Base-by-base conservation (phyloP, 164 flowering plant species). In the Vitis cinerea region DNA sequence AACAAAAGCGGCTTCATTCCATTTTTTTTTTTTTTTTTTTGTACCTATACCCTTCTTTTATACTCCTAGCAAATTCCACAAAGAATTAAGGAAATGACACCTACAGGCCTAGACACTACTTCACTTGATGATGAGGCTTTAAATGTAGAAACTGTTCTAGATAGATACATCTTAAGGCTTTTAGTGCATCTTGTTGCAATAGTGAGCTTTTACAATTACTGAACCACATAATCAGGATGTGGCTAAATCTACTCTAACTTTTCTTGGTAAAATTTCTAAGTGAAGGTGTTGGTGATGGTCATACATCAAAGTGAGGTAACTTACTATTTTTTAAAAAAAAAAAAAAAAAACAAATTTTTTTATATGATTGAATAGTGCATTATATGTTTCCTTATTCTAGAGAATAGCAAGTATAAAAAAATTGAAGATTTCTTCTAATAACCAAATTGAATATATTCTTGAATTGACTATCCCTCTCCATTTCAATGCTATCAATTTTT, bases 151-250 rank as follows among this genome's bases (percentile, higher is more conserved):
- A 82, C 87, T 8, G 84, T 96, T 72, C 91, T 85, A 71, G 98
- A 94, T 74, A 83, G 80, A 82, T 91, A 94, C 84, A 96, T 96
- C 70, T 73, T 96, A 79, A 84, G 88, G 85, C 93, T 93, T 47
- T 19, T 19, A 93, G 93, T 74, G 93, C 88, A 44, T 83, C 92
- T 27, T 96, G 97, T 80, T 96, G 99, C 84, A 93, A 87, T 63
- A 86, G 99, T 96, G 58, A 83, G 84, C 68, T 4, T 37, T 13
- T 49, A 48, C 23, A 19, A 19, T 19, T 19, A 19, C 23, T 19
- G 1, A 19, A 19, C 23, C 0, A 31, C 2, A 31, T 31, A 31
- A 50, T n/a, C 16, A 8, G 9, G 30, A 47, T 47, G 27, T 0
- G 10, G 56, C 13, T 31, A 37, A n/a, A 10, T 27, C 10, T 8